Percentiles rank a stretch among this genome's conserved stretches.
Conservation (phyloP, 2,329 filamentous ascomycete genomes). For the Calonectria henricotiae region DNA sequence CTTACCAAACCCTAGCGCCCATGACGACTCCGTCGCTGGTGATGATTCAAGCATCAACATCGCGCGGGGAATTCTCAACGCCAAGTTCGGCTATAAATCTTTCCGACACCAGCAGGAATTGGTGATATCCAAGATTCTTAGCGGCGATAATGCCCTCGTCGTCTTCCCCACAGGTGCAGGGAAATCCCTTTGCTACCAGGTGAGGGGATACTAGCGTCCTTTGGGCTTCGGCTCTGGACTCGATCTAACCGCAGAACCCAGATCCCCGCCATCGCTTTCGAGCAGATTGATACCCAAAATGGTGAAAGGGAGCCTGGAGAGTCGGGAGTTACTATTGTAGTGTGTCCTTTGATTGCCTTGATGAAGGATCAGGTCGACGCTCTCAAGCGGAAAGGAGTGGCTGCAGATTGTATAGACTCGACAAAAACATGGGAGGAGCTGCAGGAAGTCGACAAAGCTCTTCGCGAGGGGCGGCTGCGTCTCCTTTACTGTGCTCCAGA, state of each 20-base stretch:
- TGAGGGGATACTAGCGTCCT: slow-evolving; percentile 38
- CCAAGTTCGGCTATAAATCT: slow-evolving; percentile 57
- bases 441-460: slow-evolving; percentile 56
- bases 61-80: neutral
- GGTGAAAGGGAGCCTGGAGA: slow-evolving; percentile 52
- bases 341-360: slow-evolving; percentile 71
- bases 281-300: slow-evolving; percentile 59
- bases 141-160: slow-evolving; percentile 61
- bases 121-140: slow-evolving; percentile 59
- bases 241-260: slow-evolving; percentile 41
- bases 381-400: slow-evolving; percentile 65
- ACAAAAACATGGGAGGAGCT: slow-evolving; percentile 68
- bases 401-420: slow-evolving; percentile 72
- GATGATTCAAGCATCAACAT: neutral
- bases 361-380: slow-evolving; percentile 76
- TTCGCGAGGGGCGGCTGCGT: slow-evolving; percentile 66
- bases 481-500: slow-evolving; percentile 75
- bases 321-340: slow-evolving; percentile 71
- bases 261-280: slow-evolving; percentile 67
- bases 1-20: neutral
- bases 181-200: slow-evolving; percentile 68
- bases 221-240: too few relatives aligned
- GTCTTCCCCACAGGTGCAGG: slow-evolving; percentile 68
- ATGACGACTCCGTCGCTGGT: neutral
- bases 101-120: slow-evolving; percentile 66